Conservation (phyloP, 805 yeast species). For the Barnettozyma salicaria region DNA sequence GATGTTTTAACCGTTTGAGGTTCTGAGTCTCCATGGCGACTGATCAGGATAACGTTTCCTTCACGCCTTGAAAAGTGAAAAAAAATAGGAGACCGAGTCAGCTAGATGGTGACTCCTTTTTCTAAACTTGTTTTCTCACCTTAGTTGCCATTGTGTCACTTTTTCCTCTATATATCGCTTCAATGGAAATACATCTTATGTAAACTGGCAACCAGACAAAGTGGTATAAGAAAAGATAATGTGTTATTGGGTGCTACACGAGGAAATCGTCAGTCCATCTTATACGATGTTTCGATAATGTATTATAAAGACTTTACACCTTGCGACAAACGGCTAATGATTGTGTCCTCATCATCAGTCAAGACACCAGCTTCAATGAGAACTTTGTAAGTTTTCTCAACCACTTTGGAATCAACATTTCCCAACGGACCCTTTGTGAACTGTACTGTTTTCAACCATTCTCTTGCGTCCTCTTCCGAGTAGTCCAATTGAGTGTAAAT, state of each 20-base stretch:
- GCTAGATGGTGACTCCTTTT: too few relatives aligned
- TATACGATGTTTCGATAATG: too few relatives aligned
- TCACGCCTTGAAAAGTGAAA: too few relatives aligned
- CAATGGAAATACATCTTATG: conserved; percentile 1
- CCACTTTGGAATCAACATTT: conserved; percentile 37
- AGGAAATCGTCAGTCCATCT: too few relatives aligned
- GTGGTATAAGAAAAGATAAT: too few relatives aligned
- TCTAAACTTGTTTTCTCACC: too few relatives aligned
- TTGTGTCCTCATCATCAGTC: conserved; percentile 31
- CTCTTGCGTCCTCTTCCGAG: conserved; percentile 65
- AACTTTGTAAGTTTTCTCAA: conserved; percentile 53
- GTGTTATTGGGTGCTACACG: too few relatives aligned
- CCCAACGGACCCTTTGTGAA: conserved; percentile 43
- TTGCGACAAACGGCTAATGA: conserved; percentile 19
- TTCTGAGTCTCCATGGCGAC: too few relatives aligned
- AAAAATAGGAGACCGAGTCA: too few relatives aligned
- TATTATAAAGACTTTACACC: conserved; percentile 1
- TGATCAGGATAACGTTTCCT: too few relatives aligned
- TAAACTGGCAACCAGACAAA: too few relatives aligned
- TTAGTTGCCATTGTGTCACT: neutral
- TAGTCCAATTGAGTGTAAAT: conserved; percentile 71
- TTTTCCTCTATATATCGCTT: neutral
- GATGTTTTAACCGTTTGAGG: too few relatives aligned
- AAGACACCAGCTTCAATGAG: conserved; percentile 60
- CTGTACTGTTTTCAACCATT: conserved; percentile 75